Base-by-base conservation (phyloP, 2,329 filamentous ascomycete genomes). In the Rachicladosporium sp. region DNA sequence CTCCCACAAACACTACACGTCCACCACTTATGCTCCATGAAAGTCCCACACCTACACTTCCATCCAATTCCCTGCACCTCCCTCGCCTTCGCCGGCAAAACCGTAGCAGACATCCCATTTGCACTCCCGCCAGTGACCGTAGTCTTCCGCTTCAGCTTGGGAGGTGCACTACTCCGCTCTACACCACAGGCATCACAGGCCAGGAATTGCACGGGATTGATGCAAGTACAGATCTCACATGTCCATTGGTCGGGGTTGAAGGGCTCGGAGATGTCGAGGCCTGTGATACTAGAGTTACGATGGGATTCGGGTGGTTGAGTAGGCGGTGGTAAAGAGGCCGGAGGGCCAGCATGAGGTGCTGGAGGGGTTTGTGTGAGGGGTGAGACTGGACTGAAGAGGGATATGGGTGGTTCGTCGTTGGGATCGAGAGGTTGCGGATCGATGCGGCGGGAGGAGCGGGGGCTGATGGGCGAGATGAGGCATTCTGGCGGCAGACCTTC, bases 1-100 rank as follows among this genome's bases (percentile, higher is more conserved):
- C 57, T 62, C 36, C 75, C 74, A 54, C 76, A 80, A 8, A 62
- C 62, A 10, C 69, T 68, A 48, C 76, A 80, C 4, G 73, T 78
- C 75, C 74, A 79, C 74, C 74, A 80, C 48, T 74, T 60, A 12
- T 65, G 67, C 54, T 79, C 76, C 73, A 78, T 79, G 43, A 76
- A 79, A 1, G 69, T 67, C 4, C 73, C 71, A 44, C 76, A 80
- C 4, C 61, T 57, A 53, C 76, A 80, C 39, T 69, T 62, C 76
- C 76, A 80, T 1, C 74, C 75, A 12, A 76, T 50, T 2, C 69
- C 66, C 34, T 67, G 59, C 31, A 62, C 63, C 12, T 60, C 60
- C n/a, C 63, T 58, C 1, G 59, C 59, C 3, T 55, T 54, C 11
- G 51, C 29, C 3, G 34, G 21, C 31, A 35, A 37, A 10, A 31